Evolutionary conservation across 1,284 basidiomycete species (phyloP).

Genomic region (Ustilago sp.): DNA sequence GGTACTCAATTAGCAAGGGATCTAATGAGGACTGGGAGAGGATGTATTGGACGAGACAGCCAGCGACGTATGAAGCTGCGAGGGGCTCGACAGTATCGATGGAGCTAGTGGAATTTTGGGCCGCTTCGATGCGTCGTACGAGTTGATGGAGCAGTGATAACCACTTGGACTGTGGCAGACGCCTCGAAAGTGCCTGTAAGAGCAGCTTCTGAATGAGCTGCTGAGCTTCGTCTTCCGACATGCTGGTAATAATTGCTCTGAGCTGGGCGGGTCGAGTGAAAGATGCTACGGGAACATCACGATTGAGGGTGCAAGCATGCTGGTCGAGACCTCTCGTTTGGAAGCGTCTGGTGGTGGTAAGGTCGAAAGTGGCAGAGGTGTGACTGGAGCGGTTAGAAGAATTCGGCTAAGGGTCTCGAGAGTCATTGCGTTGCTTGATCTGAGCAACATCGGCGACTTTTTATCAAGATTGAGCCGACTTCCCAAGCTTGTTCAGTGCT

Average conservation of each 20-base stretch:
- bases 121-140: conserved; percentile 21
- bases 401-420: background rate
- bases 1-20: conserved; percentile 44
- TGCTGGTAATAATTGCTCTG: background rate
- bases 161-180: conserved; percentile 41
- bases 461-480: conserved; percentile 4
- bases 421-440: background rate
- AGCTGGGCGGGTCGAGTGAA: background rate
- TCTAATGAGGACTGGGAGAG: conserved; percentile 40
- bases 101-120: background rate
- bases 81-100: background rate
- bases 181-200: conserved; percentile 29
- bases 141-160: conserved; percentile 43
- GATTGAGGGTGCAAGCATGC: background rate
- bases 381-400: background rate
- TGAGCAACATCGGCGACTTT: conserved; percentile 13
- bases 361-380: background rate
- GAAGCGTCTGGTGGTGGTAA: background rate
- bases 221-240: conserved; percentile 32
- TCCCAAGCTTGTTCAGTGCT: background rate
- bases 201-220: conserved; percentile 44
- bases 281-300: background rate
- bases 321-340: background rate
- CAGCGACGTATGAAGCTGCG: conserved; percentile 23
- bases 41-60: conserved; percentile 25